Evolutionary conservation across 257 asterid species (phyloP).

Genomic region (Lantana camara): DNA sequence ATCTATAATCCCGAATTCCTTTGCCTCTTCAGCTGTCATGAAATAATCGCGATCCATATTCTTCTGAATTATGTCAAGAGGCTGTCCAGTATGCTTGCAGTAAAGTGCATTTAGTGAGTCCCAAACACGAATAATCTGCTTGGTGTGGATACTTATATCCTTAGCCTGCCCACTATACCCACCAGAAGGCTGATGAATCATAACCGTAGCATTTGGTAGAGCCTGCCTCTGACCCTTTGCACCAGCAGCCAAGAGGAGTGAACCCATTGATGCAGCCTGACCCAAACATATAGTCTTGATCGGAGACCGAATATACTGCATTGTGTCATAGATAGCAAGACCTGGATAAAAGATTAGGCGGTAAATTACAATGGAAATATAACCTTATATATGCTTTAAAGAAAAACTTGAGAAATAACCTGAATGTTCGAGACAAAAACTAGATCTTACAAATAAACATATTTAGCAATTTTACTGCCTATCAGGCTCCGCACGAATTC

Average conservation of each 20-base stretch:
- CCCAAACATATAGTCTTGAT: constrained; percentile 87
- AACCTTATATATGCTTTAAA: not conserved
- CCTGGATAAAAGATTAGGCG: constrained; percentile 42
- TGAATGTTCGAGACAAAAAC: no score
- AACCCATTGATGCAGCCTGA: constrained; percentile 97
- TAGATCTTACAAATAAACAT: no score
- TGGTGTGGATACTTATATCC: constrained; percentile 86
- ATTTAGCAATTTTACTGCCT: no score
- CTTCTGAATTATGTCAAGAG: constrained; percentile 59
- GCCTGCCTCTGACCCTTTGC: constrained; percentile 88
- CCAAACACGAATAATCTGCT: constrained; percentile 83
- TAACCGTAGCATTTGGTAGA: constrained; percentile 87
- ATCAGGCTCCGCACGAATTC: no score
- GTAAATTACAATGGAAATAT: not conserved
- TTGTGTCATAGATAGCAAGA: constrained; percentile 94
- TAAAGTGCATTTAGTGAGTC: constrained; percentile 76
- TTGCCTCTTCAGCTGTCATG: constrained; percentile 94
- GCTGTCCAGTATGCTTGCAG: constrained; percentile 83
- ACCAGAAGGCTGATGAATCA: constrained; percentile 97
- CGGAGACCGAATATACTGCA: constrained; percentile 95
- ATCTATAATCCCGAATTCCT: constrained; percentile 88
- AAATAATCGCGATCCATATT: constrained; percentile 91
- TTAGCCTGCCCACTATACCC: constrained; percentile 94
- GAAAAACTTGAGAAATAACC: not conserved
- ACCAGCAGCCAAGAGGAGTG: constrained; percentile 96